Percentiles rank a stretch among this genome's conserved stretches.
Conservation (phyloP, 352 stramenopile species). For the Pythium chondricola region DNA sequence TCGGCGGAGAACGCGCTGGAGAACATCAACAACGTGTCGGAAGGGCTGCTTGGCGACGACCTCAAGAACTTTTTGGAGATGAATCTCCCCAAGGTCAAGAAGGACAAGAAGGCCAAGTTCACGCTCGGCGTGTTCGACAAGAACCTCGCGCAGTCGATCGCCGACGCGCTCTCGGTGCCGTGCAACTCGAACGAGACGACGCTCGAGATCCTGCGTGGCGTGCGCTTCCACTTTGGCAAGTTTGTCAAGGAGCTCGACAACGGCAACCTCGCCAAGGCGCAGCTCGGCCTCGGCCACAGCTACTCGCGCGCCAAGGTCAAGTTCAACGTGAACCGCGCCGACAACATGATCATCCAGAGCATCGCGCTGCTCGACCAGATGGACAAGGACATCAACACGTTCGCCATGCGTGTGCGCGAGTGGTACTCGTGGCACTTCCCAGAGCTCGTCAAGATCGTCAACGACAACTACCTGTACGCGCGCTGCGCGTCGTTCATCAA, state of each 20-base stretch:
- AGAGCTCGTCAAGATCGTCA: conserved; percentile 99
- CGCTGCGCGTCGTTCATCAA: conserved; percentile 96
- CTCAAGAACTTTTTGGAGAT: conserved; percentile 99
- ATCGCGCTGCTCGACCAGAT: conserved; percentile 99
- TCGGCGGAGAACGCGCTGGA: conserved; percentile 98
- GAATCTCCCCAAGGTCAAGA: conserved; percentile 97
- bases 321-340: conserved; percentile 99
- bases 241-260: conserved; percentile 97
- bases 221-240: conserved; percentile 96
- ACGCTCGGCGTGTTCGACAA: conserved; percentile 92
- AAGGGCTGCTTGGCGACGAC: conserved; percentile 90
- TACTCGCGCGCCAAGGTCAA: conserved; percentile 99
- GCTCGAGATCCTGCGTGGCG: conserved; percentile 94
- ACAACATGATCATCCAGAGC: conserved; percentile 99
- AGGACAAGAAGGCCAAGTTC: conserved; percentile 88
- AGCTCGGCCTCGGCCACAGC: conserved; percentile 98
- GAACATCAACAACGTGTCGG: conserved; percentile 99
- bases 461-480: conserved; percentile 99
- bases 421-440: conserved; percentile 99
- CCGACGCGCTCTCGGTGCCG: conserved; percentile 90
- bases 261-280: conserved; percentile 95
- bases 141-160: conserved; percentile 92
- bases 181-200: conserved; percentile 98
- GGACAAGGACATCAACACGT: conserved; percentile 99
- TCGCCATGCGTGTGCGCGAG: conserved; percentile 99